These are phyloP conservation scores for Rhododendron kiyosumense DNA, from an alignment of 148 eudicot species.

Conservation along the genomic window DNA sequence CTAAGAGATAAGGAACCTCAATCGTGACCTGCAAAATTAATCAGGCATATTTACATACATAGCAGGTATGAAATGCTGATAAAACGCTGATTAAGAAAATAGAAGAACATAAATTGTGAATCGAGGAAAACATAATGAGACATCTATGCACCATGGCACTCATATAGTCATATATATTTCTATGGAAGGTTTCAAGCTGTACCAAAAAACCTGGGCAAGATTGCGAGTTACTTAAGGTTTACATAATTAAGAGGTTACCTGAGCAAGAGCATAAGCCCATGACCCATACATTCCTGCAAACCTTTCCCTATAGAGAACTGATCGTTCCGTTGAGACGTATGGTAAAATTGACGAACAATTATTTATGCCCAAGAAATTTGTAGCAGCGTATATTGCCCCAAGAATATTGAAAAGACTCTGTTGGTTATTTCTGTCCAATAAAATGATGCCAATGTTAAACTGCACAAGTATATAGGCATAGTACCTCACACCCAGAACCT, in stretches of 20 bases:
- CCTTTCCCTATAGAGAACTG: conserved; percentile 40
- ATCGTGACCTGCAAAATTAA: not conserved
- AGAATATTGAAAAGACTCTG: not conserved
- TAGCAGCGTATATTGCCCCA: not conserved
- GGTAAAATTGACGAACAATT: not conserved
- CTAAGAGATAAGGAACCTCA: not conserved
- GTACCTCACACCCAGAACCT: not conserved
- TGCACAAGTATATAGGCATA: not conserved
- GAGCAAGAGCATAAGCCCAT: not conserved
- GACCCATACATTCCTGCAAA: conserved; percentile 43
- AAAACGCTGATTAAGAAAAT: not conserved
- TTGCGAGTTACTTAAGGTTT: not conserved
- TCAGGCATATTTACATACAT: not conserved
- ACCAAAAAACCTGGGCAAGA: not conserved
- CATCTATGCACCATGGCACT: not conserved
- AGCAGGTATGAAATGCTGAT: not conserved
- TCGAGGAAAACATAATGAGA: not conserved
- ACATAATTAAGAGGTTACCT: not conserved
- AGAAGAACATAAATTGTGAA: not conserved
- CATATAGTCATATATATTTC: not conserved
- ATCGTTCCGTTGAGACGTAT: not conserved
- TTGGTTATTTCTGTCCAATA: conserved; percentile 52
- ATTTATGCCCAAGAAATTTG: not conserved
- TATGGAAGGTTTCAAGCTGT: not conserved
- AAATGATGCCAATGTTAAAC: not conserved